Evolutionary conservation across 192 early-diverging fungal species (phyloP).

Genomic region (Gonapodya sp.): DNA sequence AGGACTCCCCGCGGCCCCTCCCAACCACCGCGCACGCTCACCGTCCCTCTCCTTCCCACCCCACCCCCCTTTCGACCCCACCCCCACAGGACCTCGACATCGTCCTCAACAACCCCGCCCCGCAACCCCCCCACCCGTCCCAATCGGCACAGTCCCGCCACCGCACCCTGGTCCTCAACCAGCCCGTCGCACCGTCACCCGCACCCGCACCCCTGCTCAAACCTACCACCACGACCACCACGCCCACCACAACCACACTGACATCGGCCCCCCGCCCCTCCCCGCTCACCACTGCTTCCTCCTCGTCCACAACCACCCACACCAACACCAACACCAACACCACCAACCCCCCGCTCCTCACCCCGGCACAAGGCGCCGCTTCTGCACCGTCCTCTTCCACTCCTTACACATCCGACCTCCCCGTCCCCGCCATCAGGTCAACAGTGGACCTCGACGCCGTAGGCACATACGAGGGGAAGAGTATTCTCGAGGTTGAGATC

Average conservation of each 20-base stretch:
- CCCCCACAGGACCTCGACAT: too few species aligned
- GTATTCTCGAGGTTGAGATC: constrained; percentile 81
- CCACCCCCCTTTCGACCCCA: too few species aligned
- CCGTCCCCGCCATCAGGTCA: not conserved
- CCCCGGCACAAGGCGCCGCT: not conserved
- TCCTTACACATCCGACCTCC: not conserved
- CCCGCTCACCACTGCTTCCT: not conserved
- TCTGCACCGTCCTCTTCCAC: not conserved
- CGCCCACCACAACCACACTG: not conserved
- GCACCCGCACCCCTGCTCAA: not conserved
- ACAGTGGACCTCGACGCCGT: constrained; percentile 55
- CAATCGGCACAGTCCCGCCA: too few species aligned
- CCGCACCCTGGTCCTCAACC: too few species aligned
- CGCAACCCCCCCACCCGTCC: too few species aligned
- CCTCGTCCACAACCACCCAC: not conserved
- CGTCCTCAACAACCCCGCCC: too few species aligned
- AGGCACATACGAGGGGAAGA: constrained; percentile 69
- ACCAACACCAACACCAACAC: not conserved
- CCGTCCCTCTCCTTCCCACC: too few species aligned
- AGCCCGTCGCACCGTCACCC: too few species aligned
- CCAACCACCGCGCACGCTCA: too few species aligned
- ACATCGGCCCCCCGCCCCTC: too few species aligned
- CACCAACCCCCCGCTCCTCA: not conserved
- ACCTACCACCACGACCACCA: not conserved
- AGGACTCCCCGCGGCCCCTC: too few species aligned